phyloP scores from a whole-genome alignment of 164 flowering plant species.

The Pachysandra terminalis region DNA sequence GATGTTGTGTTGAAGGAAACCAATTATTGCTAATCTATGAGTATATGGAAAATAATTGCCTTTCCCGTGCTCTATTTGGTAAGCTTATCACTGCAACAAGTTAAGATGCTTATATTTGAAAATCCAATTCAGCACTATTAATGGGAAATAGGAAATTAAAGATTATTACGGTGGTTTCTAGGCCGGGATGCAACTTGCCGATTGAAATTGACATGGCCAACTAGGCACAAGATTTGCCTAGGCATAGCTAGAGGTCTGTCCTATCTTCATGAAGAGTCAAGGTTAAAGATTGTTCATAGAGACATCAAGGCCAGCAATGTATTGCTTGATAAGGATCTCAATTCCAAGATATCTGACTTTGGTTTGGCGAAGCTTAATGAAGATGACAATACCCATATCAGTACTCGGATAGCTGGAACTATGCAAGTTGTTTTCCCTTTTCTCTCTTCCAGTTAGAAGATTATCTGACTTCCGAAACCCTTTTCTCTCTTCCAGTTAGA shows the following conservation, averaged over 20 bases:
- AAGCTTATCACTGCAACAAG: conserved; percentile 9
- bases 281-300: conserved; percentile 64
- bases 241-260: conserved; percentile 67
- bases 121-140: not conserved
- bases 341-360: conserved; percentile 71
- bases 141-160: not conserved
- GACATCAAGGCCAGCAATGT: conserved; percentile 72
- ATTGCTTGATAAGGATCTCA: conserved; percentile 60
- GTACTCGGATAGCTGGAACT: conserved; percentile 67
- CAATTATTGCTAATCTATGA: conserved; percentile 62
- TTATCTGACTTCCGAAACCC: too few relatives aligned
- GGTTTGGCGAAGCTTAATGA: conserved; percentile 70
- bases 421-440: conserved; percentile 34
- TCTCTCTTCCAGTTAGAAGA: too few relatives aligned
- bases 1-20: conserved; percentile 75
- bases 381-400: conserved; percentile 56
- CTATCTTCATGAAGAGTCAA: conserved; percentile 70
- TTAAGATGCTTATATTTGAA: not conserved
- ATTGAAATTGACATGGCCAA: conserved; percentile 55
- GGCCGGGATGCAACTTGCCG: conserved; percentile 27
- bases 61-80: conserved; percentile 69
- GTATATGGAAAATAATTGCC: conserved; percentile 77
- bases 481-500: too few relatives aligned
- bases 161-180: conserved; percentile 11
- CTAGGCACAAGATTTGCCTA: conserved; percentile 54